Conservation (phyloP, 2,329 filamentous ascomycete species). For the Alternaria panax region DNA sequence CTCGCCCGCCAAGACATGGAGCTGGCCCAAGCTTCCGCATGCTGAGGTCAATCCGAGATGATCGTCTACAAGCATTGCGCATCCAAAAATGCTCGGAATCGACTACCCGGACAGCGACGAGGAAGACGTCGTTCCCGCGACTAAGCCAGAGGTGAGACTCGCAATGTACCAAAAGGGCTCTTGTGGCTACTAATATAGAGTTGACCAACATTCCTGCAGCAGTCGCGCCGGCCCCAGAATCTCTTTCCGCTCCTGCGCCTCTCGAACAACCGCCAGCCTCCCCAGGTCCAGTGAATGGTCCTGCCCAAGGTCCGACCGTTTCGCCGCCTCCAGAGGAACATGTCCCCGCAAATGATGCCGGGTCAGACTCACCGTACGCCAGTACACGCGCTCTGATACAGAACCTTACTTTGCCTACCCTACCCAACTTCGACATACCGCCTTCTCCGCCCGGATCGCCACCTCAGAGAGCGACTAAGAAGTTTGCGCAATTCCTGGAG, state of each 20-base stretch:
- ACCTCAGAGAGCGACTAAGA: conserved; percentile 62
- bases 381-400: conserved; percentile 69
- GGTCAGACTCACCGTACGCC: conserved; percentile 69
- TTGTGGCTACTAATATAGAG: conserved; percentile 59
- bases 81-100: conserved; percentile 51
- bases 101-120: conserved; percentile 57
- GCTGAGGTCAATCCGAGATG: conserved; percentile 9
- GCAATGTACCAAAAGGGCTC: conserved; percentile 34
- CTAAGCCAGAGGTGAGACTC: conserved; percentile 50
- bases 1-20: conserved; percentile 24
- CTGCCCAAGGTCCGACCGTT: conserved; percentile 38
- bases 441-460: conserved; percentile 70
- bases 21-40: conserved; percentile 40
- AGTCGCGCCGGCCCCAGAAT: conserved; percentile 21
- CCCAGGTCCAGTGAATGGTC: conserved; percentile 31
- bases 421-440: conserved; percentile 77
- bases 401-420: conserved; percentile 74
- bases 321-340: conserved; percentile 29
- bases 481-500: conserved; percentile 76
- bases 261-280: conserved; percentile 14
- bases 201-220: conserved; percentile 33
- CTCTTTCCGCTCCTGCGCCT: conserved; percentile 14
- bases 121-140: conserved; percentile 48
- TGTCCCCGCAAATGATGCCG: conserved; percentile 23
- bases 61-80: conserved; percentile 8